Evolutionary conservation across 768 basidiomycete species (phyloP), one percentile per base, ranked within the genome.

Genomic region (Tylopilus rubrobrunneus): DNA sequence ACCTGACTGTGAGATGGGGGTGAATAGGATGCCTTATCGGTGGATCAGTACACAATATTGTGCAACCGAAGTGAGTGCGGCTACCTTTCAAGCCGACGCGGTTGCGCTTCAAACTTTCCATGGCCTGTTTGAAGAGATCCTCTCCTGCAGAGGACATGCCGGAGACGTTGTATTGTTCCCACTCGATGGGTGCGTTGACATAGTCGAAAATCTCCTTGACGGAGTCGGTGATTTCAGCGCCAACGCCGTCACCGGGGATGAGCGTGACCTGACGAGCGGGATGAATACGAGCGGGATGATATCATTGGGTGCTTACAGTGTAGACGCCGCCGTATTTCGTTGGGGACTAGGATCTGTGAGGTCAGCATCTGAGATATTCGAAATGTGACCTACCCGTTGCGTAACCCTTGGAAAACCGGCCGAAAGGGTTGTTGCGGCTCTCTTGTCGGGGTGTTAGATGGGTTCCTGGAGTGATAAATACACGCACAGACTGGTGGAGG

Each of bases 151-250:
- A 90, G 36, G 95, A 96, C 80, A 95, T 85, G 55, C 97, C 97
- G 39, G 94, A 96, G 59, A 99, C 94, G 67, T 98, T 83, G 75
- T 95, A 98, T 71, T 98, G 94, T 67, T 98, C 95, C 91, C 92
- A 97, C 70, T 98, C 92, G 74, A 99, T 96, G 71, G 97, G 97
- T 31, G 95, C 97, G 68, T 98, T 99, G 69, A 93, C 84, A 61
- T 91, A 81, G 71, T 96, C 92, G 68, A 99, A 99, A 68, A 99
- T 95, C 74, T 98, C 95, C 76, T 99, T 98, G 62, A 99, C 95
- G 2, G 93, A 95, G 74, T 96, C 92, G 55, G 96, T 92, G 67
- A 99, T 92, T 76, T 99, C 97, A 65, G 84, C 82, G 58, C 97
- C 97, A 65, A 99, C 87, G 76, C 97, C 97, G 68, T 99, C 97